Base-by-base conservation (phyloP, 768 basidiomycete genomes). In the Chalciporus pseudorubinellus region DNA sequence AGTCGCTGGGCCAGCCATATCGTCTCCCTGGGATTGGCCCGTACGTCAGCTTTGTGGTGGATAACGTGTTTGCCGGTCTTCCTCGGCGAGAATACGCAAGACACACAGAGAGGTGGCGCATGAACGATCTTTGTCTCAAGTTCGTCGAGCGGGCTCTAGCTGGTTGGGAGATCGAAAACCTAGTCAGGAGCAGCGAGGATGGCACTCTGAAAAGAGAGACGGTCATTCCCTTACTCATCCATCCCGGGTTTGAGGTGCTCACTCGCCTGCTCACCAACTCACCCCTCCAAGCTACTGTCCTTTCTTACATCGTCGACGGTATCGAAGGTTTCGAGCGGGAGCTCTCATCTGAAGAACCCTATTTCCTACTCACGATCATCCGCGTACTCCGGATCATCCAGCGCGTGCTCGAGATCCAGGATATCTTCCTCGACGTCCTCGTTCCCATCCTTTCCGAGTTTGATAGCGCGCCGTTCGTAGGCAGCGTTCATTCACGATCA, bases 221-320 rank as follows among this genome's bases (percentile, higher is more conserved):
- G 0, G 67, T 92, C 14, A 59, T 80, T 19, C 78, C 80, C 18
- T 74, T 83, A 26, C 75, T 87, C 10, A 63, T 80, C 2, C 92
- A 97, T 62, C 93, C 95, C 3, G 95, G 94, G 0, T 92, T 89
- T 64, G 89, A 93, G 49, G 72, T 97, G 49, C 81, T 94, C 70
- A 81, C 85, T 39, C 83, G 91, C 4, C 60, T 98, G 13, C 73
- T 98, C 44, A 86, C 85, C 14, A 80, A 80, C 42, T 82, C 87
- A 0, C 74, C 81, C 0, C 75, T 98, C 4, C 92, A 94, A 64
- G 68, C 78, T 3, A 83, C 77, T 41, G 75, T 98, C 38, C 74
- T 95, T 44, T 81, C 84, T 0, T 90, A 94, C 62, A 75, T 95
- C 49, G 84, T 87, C 6, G 89, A 92, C 20, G 92, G 91, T 0